Conservation (phyloP, 225 moss, liverwort and hornwort species). For the Ulota crispa region DNA sequence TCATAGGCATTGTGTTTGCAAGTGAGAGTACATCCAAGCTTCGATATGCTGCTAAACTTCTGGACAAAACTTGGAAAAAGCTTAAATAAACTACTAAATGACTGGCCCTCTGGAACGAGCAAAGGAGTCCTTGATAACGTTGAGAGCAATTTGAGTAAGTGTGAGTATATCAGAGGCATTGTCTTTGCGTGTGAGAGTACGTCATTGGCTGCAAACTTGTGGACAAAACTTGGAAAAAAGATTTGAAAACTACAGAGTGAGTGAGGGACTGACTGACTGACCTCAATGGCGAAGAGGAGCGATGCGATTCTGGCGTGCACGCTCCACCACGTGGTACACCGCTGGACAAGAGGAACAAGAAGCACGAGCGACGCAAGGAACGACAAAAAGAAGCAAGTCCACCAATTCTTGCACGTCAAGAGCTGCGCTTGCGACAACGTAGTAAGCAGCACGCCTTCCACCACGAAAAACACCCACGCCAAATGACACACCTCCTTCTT, state of each 20-base stretch:
- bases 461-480: slow-evolving; percentile 25
- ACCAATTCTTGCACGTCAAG: slow-evolving; percentile 41
- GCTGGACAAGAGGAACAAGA: slow-evolving; percentile 31
- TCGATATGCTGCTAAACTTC: too few species aligned
- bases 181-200: too few species aligned
- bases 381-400: slow-evolving; percentile 28
- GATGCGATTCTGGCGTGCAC: slow-evolving; percentile 16
- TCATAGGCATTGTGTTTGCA: too few species aligned
- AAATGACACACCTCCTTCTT: slow-evolving; percentile 33
- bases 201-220: too few species aligned
- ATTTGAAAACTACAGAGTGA: too few species aligned
- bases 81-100: background rate
- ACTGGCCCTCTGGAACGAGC: background rate
- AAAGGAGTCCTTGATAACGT: too few species aligned
- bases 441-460: slow-evolving; percentile 40
- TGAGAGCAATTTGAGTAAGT: too few species aligned
- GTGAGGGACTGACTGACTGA: background rate
- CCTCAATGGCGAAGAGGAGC: slow-evolving; percentile 39
- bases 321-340: slow-evolving; percentile 29
- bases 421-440: slow-evolving; percentile 37
- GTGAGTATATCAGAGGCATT: too few species aligned
- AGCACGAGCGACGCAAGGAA: slow-evolving; percentile 33
- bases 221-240: too few species aligned
- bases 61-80: too few species aligned
- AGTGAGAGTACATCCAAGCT: too few species aligned